Evolutionary conservation across 2,329 filamentous ascomycete species (phyloP), one percentile per base, ranked within the genome.

Genomic region (Samsoniella hepiali): DNA sequence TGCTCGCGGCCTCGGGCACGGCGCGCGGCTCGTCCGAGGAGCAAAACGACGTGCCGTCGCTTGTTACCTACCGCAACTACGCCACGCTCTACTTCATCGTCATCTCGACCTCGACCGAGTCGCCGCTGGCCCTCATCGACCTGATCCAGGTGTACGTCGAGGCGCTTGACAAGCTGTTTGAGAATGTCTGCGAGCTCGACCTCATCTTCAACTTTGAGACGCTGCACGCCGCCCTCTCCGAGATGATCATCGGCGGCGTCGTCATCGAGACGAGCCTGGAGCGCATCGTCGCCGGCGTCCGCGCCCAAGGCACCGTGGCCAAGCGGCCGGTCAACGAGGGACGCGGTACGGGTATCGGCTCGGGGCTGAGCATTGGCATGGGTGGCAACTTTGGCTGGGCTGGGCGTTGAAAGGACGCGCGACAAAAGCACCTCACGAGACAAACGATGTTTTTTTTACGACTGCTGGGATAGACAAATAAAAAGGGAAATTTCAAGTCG

Each of bases 171-270:
- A 88, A 92, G 67, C 83, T 99, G 47, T 99, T 99, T 74, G 95
- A 98, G 79, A 97, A 99, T 74, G 95, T 99, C 10, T 99, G 95
- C 83, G 95, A 99, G 80, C 82, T 99, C 63, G 93, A 99, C 76
- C 84, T 99, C 69, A 99, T 99, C 75, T 99, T 99, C 81, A 98
- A 98, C 75, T 99, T 97, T 71, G 95, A 99, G 83, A 96, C 93
- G 17, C 82, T 99, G 71, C 95, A 99, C 80, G 91, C 94, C 9
- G 88, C 93, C 17, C 80, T 98, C 10, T 88, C 88, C 64, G 94
- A 98, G 81, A 96, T 98, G 91, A 90, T 98, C 63, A 91, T 97
- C 17, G 94, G 94, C 15, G 94, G 94, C 1, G 92, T 97, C 15
- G 94, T 98, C 17, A 88, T 98, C 31, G 94, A 98, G 79, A 97